Base-by-base conservation (phyloP, 768 basidiomycete genomes). In the Leccinum variicolor region DNA sequence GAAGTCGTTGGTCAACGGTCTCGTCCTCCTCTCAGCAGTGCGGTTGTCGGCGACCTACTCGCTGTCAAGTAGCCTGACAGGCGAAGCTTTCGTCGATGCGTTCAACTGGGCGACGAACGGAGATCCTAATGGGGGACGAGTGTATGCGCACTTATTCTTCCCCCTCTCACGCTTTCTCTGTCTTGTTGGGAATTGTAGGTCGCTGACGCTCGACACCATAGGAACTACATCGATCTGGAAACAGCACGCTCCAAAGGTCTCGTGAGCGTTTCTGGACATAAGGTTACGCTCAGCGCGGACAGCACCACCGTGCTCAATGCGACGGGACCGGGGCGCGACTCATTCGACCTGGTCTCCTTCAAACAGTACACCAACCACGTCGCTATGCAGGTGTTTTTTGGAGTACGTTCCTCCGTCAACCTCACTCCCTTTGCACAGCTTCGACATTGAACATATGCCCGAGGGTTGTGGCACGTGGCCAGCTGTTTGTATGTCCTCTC, bases 241-340 rank as follows among this genome's bases (percentile, higher is more conserved):
- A 84, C 84, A 0, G 86, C 88, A 4, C 63, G 74, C n/a, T 71
- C 74, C 23, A 69, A 79, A 59, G 86, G 87, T 60, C 69, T 90
- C 14, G 86, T 86, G 0, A 85, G 75, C 59, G 76, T 84, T 1
- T 76, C 76, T 11, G 77, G 76, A 28, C 73, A 81, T 60, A 57
- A 62, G 21, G 69, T 76, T 25, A 72, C 67, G 5, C 51, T 77
- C 8, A 67, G 76, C 31, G 68, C 73, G 3, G 76, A 78, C 41
- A 55, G 63, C 15, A 74, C 66, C 5, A 74, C 74, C 0, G 54
- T 48, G 2, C 68, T 78, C 6, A 59, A 48, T 29, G 33, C 75
- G 4, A 46, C 60, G 3, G 74, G 66, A 14, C 66, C 76, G 1
- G 76, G 76, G n/a, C 65, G 76, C 19, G 68, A 77, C 48, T 70